Conservation (phyloP, 1,284 basidiomycete genomes). For the Taiwanofungus camphoratus region DNA sequence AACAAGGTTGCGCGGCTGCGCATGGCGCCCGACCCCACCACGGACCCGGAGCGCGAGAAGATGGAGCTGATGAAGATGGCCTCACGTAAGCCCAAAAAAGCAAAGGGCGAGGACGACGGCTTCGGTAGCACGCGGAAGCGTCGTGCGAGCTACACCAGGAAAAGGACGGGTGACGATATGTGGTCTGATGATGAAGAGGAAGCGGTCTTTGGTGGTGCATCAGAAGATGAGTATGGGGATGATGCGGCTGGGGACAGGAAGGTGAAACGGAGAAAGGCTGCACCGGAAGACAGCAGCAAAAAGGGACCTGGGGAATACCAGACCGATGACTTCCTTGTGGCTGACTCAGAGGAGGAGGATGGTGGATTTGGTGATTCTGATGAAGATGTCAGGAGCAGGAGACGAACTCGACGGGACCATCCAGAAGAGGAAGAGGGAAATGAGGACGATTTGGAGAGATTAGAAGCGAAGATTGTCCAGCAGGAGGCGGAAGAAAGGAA, state of each 20-base stretch:
- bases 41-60: conserved; percentile 69
- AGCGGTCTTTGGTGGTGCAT: conserved; percentile 46
- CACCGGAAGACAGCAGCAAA: conserved; percentile 37
- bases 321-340: conserved; percentile 78
- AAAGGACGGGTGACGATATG: conserved; percentile 33
- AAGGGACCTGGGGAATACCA: conserved; percentile 60
- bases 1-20: conserved; percentile 71
- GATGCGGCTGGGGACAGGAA: conserved; percentile 31
- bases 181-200: conserved; percentile 43
- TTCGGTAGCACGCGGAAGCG: conserved; percentile 39
- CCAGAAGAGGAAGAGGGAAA: conserved; percentile 42
- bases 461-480: conserved; percentile 56
- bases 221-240: conserved; percentile 43
- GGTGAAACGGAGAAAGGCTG: conserved; percentile 30
- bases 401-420: conserved; percentile 33
- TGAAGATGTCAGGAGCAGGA: conserved; percentile 26
- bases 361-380: conserved; percentile 31
- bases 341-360: conserved; percentile 65
- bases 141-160: conserved; percentile 25
- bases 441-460: conserved; percentile 59
- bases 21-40: conserved; percentile 68
- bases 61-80: conserved; percentile 61
- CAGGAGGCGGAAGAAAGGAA: conserved; percentile 44
- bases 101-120: conserved; percentile 40
- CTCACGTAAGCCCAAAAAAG: conserved; percentile 56